Percentiles rank a stretch among this genome's conserved stretches.
Conservation (phyloP, 768 basidiomycete genomes). For the Mycena venus region DNA sequence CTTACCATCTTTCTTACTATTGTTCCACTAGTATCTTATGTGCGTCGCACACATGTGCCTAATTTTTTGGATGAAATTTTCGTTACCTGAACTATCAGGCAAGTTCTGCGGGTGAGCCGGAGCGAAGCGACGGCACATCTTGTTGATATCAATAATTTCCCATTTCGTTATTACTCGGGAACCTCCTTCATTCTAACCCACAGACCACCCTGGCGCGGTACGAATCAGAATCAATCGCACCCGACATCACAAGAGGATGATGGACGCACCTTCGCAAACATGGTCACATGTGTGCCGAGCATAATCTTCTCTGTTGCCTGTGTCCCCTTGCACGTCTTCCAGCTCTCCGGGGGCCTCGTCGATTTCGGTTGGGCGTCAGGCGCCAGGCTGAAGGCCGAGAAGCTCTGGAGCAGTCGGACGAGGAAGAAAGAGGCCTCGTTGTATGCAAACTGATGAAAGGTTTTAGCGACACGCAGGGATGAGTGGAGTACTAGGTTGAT, state of each 20-base stretch:
- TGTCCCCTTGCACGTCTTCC: slow-evolving; percentile 31
- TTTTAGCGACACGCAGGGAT: not conserved
- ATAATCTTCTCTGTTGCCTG: slow-evolving; percentile 45
- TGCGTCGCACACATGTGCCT: too few species aligned
- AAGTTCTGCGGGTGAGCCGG: too few species aligned
- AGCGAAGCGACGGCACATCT: too few species aligned
- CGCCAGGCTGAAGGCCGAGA: not conserved
- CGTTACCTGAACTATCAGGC: too few species aligned
- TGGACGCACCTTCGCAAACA: slow-evolving; percentile 46
- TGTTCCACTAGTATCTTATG: too few species aligned
- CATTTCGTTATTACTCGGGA: too few species aligned
- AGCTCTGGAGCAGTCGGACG: slow-evolving; percentile 15
- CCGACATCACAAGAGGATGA: too few species aligned
- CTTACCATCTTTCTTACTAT: too few species aligned
- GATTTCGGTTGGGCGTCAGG: slow-evolving; percentile 47
- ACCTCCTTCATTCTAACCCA: slow-evolving; percentile 44
- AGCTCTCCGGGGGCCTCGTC: slow-evolving; percentile 42
- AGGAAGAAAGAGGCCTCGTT: slow-evolving; percentile 24
- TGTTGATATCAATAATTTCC: too few species aligned
- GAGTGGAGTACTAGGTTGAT: not conserved
- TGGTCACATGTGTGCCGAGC: slow-evolving; percentile 44
- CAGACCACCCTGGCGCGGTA: slow-evolving; percentile 50
- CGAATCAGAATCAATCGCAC: too few species aligned
- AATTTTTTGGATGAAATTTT: too few species aligned
- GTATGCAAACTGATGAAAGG: slow-evolving; percentile 12